Evolutionary conservation across 176 grass and related monocot species (phyloP).

Genomic region (Oryza coarctata): DNA sequence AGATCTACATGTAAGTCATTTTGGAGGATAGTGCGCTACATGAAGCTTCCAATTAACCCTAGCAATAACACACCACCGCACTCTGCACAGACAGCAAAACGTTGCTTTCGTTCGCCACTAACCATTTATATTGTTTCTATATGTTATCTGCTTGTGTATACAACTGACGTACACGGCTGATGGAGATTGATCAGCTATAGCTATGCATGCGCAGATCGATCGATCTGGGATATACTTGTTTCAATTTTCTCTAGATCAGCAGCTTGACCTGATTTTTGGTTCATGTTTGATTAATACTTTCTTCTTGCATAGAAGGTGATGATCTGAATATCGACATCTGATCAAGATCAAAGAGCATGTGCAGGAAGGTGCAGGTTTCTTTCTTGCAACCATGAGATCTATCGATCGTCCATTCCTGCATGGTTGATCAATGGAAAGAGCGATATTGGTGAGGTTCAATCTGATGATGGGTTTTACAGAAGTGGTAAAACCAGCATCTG

Average conservation of each 20-base stretch:
- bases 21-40: neutral
- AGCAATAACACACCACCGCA: neutral
- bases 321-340: neutral
- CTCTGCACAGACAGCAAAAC: neutral
- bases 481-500: constrained; percentile 54
- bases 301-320: neutral
- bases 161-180: neutral
- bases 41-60: constrained; percentile 21
- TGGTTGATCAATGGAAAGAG: constrained; percentile 44
- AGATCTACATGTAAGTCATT: constrained; percentile 19
- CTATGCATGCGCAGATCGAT: neutral
- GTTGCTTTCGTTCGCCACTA: neutral
- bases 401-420: neutral
- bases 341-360: neutral
- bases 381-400: neutral
- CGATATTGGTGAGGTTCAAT: constrained; percentile 99
- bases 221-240: neutral
- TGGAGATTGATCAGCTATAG: neutral
- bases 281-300: neutral
- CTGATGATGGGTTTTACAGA: constrained; percentile 51
- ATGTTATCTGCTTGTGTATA: neutral
- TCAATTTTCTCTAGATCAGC: neutral
- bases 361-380: neutral
- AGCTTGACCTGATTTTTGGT: neutral
- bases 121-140: neutral